These are phyloP conservation scores for Durotheca rogersii DNA, from an alignment of 495 filamentous ascomycete species.

Conservation along the genomic window DNA sequence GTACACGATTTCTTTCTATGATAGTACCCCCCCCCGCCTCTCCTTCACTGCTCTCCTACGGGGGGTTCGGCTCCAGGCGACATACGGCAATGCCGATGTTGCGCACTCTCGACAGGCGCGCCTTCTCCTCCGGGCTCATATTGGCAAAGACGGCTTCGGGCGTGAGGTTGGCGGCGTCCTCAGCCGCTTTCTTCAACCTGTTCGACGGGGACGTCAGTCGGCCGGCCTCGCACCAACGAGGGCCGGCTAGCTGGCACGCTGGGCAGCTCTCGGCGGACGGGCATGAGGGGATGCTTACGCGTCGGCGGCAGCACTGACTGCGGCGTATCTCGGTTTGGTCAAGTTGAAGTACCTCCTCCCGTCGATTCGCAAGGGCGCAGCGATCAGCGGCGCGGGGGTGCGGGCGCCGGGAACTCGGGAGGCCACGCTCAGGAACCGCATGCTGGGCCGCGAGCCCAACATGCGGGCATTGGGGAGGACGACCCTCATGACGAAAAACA, in stretches of 20 bases:
- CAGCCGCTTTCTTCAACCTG: conserved; percentile 48
- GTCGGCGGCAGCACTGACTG: conserved; percentile 30
- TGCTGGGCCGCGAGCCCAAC: conserved; percentile 34
- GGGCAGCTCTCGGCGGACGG: too few species aligned
- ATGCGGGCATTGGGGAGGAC: conserved; percentile 44
- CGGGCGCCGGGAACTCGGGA: conserved; percentile 17
- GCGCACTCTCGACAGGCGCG: conserved; percentile 73
- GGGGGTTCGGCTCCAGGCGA: conserved; percentile 12
- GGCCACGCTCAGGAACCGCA: conserved; percentile 34
- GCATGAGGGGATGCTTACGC: too few species aligned
- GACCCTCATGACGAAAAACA: conserved; percentile 47
- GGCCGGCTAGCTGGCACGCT: too few species aligned
- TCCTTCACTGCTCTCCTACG: background rate
- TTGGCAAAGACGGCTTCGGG: conserved; percentile 52
- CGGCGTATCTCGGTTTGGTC: conserved; percentile 31
- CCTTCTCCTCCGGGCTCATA: conserved; percentile 73
- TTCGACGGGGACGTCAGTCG: conserved; percentile 2
- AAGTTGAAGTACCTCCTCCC: conserved; percentile 35
- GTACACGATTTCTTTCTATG: conserved; percentile 17
- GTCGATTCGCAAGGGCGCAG: conserved; percentile 32
- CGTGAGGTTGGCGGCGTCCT: conserved; percentile 46
- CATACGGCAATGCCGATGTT: conserved; percentile 98
- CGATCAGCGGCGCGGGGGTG: conserved; percentile 27
- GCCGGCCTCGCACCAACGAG: background rate
- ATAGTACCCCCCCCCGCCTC: too few species aligned